Conservation (phyloP, 75 land plant species). For the Pseudotsuga menziesii region DNA sequence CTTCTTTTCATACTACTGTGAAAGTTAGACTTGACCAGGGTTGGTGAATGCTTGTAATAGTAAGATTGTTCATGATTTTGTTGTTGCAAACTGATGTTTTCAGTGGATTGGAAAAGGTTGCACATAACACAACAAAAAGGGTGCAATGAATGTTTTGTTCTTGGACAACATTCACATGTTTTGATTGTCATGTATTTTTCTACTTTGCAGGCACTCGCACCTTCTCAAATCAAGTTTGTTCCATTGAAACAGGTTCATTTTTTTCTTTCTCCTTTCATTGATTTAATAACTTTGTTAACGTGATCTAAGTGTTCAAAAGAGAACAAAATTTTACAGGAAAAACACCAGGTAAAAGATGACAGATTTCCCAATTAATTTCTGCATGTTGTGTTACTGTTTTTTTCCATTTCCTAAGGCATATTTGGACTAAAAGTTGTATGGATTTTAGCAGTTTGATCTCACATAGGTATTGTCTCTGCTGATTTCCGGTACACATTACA, state of each 20-base stretch:
- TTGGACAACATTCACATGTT: not conserved
- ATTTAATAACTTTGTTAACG: too few relatives aligned
- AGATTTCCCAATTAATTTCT: too few relatives aligned
- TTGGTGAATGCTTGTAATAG: too few relatives aligned
- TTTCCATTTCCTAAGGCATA: not conserved
- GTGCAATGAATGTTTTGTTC: not conserved
- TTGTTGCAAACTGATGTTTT: too few relatives aligned
- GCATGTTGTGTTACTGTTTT: not conserved
- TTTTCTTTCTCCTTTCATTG: not conserved
- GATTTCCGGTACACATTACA: not conserved
- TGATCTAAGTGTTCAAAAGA: too few relatives aligned
- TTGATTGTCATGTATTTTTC: not conserved
- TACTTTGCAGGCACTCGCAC: conserved; percentile 81
- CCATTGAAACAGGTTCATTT: conserved; percentile 86
- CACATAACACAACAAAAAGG: not conserved
- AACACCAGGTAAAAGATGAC: too few relatives aligned
- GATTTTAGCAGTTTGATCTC: not conserved
- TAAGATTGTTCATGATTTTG: too few relatives aligned
- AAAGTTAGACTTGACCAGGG: too few relatives aligned
- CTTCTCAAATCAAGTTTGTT: conserved; percentile 75
- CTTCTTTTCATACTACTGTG: too few relatives aligned
- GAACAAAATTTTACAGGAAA: too few relatives aligned
- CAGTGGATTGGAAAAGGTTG: too few relatives aligned
- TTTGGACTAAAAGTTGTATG: not conserved
- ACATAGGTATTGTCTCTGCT: not conserved